Evolutionary conservation across 345 rosid genomes (phyloP), one percentile per base, ranked within the genome.

Genomic region (Dipteronia dyeriana): DNA sequence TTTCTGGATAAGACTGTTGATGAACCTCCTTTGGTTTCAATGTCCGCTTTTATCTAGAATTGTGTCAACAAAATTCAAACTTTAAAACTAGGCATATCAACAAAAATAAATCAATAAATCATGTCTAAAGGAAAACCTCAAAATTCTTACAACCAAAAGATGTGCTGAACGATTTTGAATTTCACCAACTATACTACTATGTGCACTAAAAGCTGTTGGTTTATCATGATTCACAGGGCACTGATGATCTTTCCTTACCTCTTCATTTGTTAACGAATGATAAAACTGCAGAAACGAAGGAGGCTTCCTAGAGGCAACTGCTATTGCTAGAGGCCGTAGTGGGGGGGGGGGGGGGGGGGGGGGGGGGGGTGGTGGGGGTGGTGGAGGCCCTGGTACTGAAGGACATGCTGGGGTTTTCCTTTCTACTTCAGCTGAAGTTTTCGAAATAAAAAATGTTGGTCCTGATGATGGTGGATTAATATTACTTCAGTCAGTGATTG

Each of bases 141-240:
- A 57, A 53, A 75, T 75, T 39, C 90, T 87, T 89, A 95, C 98
- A 41, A 97, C 98, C 70, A 91, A 82, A 13, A 93, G 91, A 75
- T 91, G 92, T 0, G 95, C 87, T 0, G 98, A 95, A 60, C 98
- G 95, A 79, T 95, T 93, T 79, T 90, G 97, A 79, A 93, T 91
- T 86, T 95, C 98, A 62, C 93, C 97, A 56, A 95, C 95, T 62
- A 93, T 90, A 84, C 95, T 91, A 67, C 78, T 90, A 68, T 92
- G 98, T 38, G 83, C 91, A 79, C 86, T 90, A 43, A 49, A 78
- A 49, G 74, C 83, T 0, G 81, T 79, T 29, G 85, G 80, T 75
- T 78, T 86, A 39, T 80, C 85, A 29, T 71, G 75, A 82, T 74
- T 85, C 77, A 85, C 85, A 0, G 75, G 60, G 34, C 68, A 65